Conservation (phyloP, 345 rosid species). For the Geranium brycei region DNA sequence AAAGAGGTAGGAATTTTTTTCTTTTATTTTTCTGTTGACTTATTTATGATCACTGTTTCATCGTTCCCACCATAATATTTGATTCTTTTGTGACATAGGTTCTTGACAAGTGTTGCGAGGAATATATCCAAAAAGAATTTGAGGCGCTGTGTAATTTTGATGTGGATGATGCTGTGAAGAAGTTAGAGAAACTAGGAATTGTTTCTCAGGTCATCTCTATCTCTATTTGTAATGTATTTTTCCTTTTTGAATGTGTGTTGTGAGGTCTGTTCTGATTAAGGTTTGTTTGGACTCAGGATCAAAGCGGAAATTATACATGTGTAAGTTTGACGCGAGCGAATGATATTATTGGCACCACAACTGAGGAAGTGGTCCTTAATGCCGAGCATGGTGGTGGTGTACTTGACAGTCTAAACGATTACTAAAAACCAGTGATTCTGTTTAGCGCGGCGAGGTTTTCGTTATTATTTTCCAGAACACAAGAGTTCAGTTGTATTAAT, state of each 20-base stretch:
- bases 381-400: slow-evolving; percentile 27
- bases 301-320: slow-evolving; percentile 56
- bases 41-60: background rate
- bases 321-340: slow-evolving; percentile 70
- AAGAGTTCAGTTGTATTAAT: too few species aligned
- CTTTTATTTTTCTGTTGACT: background rate
- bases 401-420: too few species aligned
- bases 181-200: slow-evolving; percentile 75
- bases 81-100: slow-evolving; percentile 28
- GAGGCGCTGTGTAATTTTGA: slow-evolving; percentile 75
- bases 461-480: too few species aligned
- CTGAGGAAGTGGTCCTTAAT: slow-evolving; percentile 80
- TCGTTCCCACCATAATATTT: background rate
- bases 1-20: slow-evolving; percentile 31
- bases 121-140: slow-evolving; percentile 66
- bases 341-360: slow-evolving; percentile 76
- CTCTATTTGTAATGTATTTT: background rate
- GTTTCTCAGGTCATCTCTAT: slow-evolving; percentile 37
- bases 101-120: slow-evolving; percentile 74
- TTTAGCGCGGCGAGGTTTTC: too few species aligned
- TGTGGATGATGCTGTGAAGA: slow-evolving; percentile 83
- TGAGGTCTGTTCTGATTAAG: background rate
- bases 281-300: slow-evolving; percentile 33
- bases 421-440: too few species aligned
- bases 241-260: background rate